Conservation (phyloP, 2,329 filamentous ascomycete genomes). For the Plenodomus lindquistii region DNA sequence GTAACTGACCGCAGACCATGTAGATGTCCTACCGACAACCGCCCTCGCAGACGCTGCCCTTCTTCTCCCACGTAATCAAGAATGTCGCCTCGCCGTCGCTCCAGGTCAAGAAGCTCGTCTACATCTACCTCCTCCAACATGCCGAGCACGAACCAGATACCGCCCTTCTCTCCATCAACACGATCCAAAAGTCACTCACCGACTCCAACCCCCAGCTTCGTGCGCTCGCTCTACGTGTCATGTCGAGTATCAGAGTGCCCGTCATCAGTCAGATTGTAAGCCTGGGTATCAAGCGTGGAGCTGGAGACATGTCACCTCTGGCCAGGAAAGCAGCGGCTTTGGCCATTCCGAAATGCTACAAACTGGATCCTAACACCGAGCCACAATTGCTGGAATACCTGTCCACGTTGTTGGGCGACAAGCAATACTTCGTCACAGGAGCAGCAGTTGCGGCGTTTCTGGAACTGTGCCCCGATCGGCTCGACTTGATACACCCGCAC, state of each 20-base stretch:
- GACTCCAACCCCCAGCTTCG: constrained; percentile 89
- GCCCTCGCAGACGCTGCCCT: constrained; percentile 68
- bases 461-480: constrained; percentile 82
- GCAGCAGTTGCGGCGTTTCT: constrained; percentile 88
- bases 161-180: constrained; percentile 94
- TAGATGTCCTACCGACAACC: constrained; percentile 97
- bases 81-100: constrained; percentile 93
- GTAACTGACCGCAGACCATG: constrained; percentile 20
- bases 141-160: constrained; percentile 96
- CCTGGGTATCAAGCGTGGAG: constrained; percentile 91
- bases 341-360: constrained; percentile 94
- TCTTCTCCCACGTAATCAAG: constrained; percentile 98
- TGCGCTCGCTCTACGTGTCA: constrained; percentile 89
- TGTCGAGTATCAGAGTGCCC: constrained; percentile 96
- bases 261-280: constrained; percentile 98
- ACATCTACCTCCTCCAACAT: constrained; percentile 96
- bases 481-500: constrained; percentile 88
- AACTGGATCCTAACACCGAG: constrained; percentile 81
- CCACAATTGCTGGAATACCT: constrained; percentile 86
- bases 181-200: constrained; percentile 95
- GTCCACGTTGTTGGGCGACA: constrained; percentile 77
- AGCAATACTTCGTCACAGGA: constrained; percentile 94
- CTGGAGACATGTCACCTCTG: constrained; percentile 90
- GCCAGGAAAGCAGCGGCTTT: constrained; percentile 92
- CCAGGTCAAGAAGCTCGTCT: constrained; percentile 96